These are phyloP conservation scores for Xylaria polymorpha DNA, from an alignment of 2,329 filamentous ascomycete genomes.

Conservation along the genomic window DNA sequence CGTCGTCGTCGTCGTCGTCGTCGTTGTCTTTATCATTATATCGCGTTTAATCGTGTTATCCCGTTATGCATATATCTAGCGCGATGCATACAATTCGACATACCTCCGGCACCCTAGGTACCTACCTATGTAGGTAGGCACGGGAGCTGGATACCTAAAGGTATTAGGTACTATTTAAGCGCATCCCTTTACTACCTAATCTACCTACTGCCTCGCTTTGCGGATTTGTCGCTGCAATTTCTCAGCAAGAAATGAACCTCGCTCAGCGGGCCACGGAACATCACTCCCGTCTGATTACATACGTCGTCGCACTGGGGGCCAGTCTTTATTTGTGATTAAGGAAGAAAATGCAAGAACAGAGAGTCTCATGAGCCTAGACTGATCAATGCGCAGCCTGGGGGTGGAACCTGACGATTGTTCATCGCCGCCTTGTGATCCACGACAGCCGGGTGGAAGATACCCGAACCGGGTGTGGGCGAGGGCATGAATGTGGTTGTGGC, in stretches of 20 bases:
- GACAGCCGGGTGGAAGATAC: conserved; percentile 25
- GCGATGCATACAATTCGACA: not conserved
- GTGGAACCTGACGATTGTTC: conserved; percentile 6
- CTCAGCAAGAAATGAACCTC: not conserved
- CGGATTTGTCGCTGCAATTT: not conserved
- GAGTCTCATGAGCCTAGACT: conserved; percentile 12
- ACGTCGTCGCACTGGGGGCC: conserved; percentile 3
- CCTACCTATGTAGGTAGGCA: no score
- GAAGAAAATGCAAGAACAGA: not conserved
- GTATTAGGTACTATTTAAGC: no score
- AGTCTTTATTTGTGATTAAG: not conserved
- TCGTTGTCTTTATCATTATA: conserved; percentile 1
- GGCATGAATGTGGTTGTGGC: conserved; percentile 22
- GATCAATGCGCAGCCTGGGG: conserved; percentile 13
- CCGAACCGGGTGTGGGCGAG: conserved; percentile 28
- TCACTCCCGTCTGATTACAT: not conserved
- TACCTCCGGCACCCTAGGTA: no score
- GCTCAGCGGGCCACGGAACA: conserved; percentile 17
- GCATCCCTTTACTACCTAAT: not conserved
- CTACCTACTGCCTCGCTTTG: conserved; percentile 16
- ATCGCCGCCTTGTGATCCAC: conserved; percentile 25
- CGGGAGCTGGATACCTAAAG: no score
- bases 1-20: not conserved
- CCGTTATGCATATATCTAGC: not conserved
- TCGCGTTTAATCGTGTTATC: conserved; percentile 2